Evolutionary conservation across 768 basidiomycete genomes (phyloP), one percentile per base, ranked within the genome.

Genomic region (Suillus cothurnatus): DNA sequence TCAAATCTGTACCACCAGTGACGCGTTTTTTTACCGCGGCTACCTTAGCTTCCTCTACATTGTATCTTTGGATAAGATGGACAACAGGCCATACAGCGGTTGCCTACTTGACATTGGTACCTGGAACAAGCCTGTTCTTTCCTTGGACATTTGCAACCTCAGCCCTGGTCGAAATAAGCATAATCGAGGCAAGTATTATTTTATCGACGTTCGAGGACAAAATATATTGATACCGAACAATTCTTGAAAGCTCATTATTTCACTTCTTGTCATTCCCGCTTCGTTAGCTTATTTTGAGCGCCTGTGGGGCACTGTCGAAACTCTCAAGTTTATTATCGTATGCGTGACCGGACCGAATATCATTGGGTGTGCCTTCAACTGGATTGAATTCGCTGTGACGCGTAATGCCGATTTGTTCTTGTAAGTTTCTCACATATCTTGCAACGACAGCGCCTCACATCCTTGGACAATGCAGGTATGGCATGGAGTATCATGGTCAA

Each of bases 111-210:
- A 88, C 90, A 7, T 80, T 96, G 65, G 82, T 93, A 14, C 95
- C 95, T 6, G 95, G 94, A 17, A 84, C 85, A 49, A 90, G 89
- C 71, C 70, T 94, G 36, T 93, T 90, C 76, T 88, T 89, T 67
- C 97, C 97, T 55, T 99, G 97, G 97, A 94, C 94, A 3, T 84
- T 99, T 69, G 78, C 95, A n/a, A 95, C 92, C 6, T 91, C 93
- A 3, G 90, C 88, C 23, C 86, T 95, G 66, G 92, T 97, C 21
- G 97, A 99, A 79, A 86, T 88, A 56, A 89, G 84, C 66, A 70
- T 95, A 62, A 78, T 92, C 64, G 95, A 96, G 87, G 97, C 95
- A 64, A 71, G 90, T 82, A 34, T 55, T 34, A 14, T 41, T 28
- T 23, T 23, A 36, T 39, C 23, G 12, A 28, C 26, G 15, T 31